phyloP scores from a whole-genome alignment of 2,329 filamentous ascomycete species.

The Fusarium agapanthi region DNA sequence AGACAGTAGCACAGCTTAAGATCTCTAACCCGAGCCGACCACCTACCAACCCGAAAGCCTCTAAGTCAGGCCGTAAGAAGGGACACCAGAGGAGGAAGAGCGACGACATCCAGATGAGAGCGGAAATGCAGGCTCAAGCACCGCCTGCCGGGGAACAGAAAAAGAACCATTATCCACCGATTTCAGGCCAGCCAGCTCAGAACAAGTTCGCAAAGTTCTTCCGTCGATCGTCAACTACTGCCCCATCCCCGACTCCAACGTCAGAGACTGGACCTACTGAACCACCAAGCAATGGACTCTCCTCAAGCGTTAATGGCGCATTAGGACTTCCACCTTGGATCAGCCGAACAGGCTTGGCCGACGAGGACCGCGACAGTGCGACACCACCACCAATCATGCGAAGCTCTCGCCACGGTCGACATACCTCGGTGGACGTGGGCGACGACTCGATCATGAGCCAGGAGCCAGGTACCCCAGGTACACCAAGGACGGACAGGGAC shows the following conservation, averaged over 20 bases:
- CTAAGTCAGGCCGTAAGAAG: slow-evolving; percentile 32
- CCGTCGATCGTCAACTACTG: slow-evolving; percentile 57
- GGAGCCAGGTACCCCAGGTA: slow-evolving; percentile 28
- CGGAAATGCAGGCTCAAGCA: slow-evolving; percentile 38
- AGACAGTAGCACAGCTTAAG: slow-evolving; percentile 47
- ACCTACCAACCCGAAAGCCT: slow-evolving; percentile 20
- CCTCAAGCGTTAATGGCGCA: slow-evolving; percentile 30
- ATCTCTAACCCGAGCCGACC: slow-evolving; percentile 30
- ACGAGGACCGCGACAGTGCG: slow-evolving; percentile 57
- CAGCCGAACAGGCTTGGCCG: slow-evolving; percentile 46
- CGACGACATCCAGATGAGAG: slow-evolving; percentile 43
- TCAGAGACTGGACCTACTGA: slow-evolving; percentile 19
- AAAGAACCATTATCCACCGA: slow-evolving; percentile 60
- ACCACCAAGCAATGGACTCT: slow-evolving; percentile 16
- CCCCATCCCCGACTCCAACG: slow-evolving; percentile 11
- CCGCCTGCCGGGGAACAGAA: slow-evolving; percentile 44
- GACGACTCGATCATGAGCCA: slow-evolving; percentile 16
- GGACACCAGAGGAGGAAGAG: slow-evolving; percentile 42
- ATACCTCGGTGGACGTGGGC: slow-evolving; percentile 37
- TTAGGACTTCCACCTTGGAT: slow-evolving; percentile 55
- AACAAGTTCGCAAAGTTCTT: slow-evolving; percentile 61
- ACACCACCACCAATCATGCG: slow-evolving; percentile 67
- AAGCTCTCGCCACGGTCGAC: slow-evolving; percentile 48
- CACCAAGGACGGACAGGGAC: slow-evolving; percentile 27
- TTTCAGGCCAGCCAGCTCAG: slow-evolving; percentile 55